These are phyloP conservation scores for Irpex rosettiformis DNA, from an alignment of 1,284 basidiomycete genomes.

Conservation along the genomic window DNA sequence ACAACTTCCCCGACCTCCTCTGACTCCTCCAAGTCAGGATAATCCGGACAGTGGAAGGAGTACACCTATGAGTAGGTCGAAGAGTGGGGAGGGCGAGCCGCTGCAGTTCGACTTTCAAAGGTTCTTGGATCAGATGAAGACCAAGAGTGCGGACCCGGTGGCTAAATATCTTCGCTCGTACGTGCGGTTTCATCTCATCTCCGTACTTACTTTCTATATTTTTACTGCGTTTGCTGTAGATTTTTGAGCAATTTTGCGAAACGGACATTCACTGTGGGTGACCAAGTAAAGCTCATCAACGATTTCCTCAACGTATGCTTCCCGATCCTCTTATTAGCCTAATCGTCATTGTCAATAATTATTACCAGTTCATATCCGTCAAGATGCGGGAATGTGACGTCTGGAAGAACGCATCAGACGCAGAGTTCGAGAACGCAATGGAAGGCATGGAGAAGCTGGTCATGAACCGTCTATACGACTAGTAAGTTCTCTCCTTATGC, in stretches of 20 bases:
- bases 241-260: constrained; percentile 92
- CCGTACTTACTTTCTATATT: too few species aligned
- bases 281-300: constrained; percentile 91
- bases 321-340: background rate
- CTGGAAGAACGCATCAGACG: constrained; percentile 74
- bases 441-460: constrained; percentile 99
- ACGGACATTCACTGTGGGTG: constrained; percentile 82
- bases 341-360: background rate
- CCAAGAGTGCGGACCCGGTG: constrained; percentile 80
- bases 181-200: constrained; percentile 28
- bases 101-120: constrained; percentile 78
- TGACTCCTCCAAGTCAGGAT: constrained; percentile 10
- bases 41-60: constrained; percentile 21
- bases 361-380: constrained; percentile 73
- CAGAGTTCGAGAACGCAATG: constrained; percentile 94
- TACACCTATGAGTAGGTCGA: constrained; percentile 16
- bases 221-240: constrained; percentile 34
- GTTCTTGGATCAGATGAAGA: constrained; percentile 90
- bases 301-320: constrained; percentile 80
- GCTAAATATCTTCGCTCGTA: constrained; percentile 91
- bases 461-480: constrained; percentile 97
- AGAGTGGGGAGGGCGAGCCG: constrained; percentile 26
- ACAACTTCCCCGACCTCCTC: constrained; percentile 18
- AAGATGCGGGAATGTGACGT: constrained; percentile 86
- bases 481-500: constrained; percentile 45